phyloP scores from a whole-genome alignment of 768 basidiomycete species.

The Leccinum aurantiacum region DNA sequence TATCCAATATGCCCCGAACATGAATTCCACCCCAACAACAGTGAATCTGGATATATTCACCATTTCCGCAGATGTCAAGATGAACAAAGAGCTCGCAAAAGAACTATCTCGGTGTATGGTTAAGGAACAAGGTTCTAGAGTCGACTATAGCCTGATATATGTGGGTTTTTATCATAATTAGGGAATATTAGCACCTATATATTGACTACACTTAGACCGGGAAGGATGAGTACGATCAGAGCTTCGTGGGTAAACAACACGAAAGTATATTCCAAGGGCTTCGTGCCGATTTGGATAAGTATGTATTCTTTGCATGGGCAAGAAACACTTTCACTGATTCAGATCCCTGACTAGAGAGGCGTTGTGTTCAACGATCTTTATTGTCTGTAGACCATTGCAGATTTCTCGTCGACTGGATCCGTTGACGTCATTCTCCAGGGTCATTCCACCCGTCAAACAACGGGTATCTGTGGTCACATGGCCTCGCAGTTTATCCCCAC shows the following conservation, averaged over 20 bases:
- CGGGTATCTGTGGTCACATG: neutral
- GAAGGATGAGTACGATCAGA: slow-evolving; percentile 9
- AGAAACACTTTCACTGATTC: neutral
- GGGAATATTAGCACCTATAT: neutral
- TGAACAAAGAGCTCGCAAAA: neutral
- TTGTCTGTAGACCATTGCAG: slow-evolving; percentile 45
- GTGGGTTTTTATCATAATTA: neutral
- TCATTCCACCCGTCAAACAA: neutral
- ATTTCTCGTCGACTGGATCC: neutral
- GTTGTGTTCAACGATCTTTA: slow-evolving; percentile 73
- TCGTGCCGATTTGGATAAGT: slow-evolving; percentile 11
- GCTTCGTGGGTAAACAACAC: neutral
- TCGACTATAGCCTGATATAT: slow-evolving; percentile 12
- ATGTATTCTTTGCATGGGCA: neutral
- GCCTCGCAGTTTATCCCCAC: neutral
- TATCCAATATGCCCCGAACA: too few species aligned
- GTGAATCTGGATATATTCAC: slow-evolving; percentile 23
- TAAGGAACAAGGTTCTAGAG: neutral
- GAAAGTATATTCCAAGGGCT: slow-evolving; percentile 8
- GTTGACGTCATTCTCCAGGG: neutral
- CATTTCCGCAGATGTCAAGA: slow-evolving; percentile 5
- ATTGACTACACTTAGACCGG: neutral
- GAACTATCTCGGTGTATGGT: slow-evolving; percentile 2
- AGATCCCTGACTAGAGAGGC: slow-evolving; percentile 39
- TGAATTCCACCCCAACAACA: slow-evolving; percentile 33